A percentile compares a stretch with the other conserved stretches of the same genome.
Evolutionary conservation across 345 rosid species (phyloP).

Genomic region (Microthlaspi erraticum): DNA sequence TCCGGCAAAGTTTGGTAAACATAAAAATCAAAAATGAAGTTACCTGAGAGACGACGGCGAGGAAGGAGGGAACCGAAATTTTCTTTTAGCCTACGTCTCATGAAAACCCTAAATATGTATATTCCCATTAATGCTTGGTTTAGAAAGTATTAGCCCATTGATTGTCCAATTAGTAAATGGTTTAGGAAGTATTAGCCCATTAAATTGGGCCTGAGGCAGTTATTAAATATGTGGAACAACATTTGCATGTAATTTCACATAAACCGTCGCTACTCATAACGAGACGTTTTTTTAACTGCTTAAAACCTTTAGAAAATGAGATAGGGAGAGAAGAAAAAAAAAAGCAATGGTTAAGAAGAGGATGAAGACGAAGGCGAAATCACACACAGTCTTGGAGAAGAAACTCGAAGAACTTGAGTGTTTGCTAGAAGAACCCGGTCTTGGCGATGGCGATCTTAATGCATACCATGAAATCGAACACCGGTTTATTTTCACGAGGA

Average conservation of each 20-base stretch:
- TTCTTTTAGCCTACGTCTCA: too few relatives aligned
- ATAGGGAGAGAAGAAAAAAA: background rate
- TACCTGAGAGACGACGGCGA: conserved; percentile 28
- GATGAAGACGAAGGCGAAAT: conserved; percentile 7
- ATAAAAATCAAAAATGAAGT: background rate
- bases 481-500: conserved; percentile 30
- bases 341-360: background rate
- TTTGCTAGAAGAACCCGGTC: background rate
- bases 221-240: background rate
- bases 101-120: conserved; percentile 10
- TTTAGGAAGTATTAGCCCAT: background rate
- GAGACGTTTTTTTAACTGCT: background rate
- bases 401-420: conserved; percentile 39
- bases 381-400: conserved; percentile 30
- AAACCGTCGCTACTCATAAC: conserved; percentile 25
- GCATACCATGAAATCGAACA: conserved; percentile 5
- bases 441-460: background rate
- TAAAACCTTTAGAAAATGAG: background rate
- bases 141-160: background rate
- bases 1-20: background rate
- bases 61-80: background rate
- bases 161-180: too few relatives aligned
- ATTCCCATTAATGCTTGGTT: too few relatives aligned
- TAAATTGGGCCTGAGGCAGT: background rate
- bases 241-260: background rate